Base-by-base conservation (phyloP, 1,284 basidiomycete genomes). In the Heterobasidion irregulare region DNA sequence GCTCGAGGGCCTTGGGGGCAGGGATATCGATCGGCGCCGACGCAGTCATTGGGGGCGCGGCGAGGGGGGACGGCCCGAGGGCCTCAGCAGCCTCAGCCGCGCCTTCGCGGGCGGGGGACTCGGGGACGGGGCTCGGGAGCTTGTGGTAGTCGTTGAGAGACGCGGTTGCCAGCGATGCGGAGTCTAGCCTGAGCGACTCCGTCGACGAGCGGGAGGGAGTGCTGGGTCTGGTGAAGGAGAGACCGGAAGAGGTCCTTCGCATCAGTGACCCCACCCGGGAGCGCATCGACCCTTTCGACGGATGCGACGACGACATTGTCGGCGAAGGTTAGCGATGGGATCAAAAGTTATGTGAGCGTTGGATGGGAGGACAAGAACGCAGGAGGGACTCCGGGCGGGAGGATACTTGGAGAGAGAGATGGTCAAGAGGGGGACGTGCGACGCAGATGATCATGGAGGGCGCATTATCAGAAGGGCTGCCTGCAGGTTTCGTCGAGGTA, bases 81-180 rank as follows among this genome's bases (percentile, higher is more conserved):
- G 48, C 48, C 58, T 34, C 64, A 59, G 45, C 66, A 45, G 8
- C n/a, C 8, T 18, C 41, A 12, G 38, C 51, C 46, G 58, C 78
- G n/a, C 70, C 75, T 18, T 79, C 78, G 16, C 76, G 71, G 9
- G 70, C 71, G 33, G 82, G 81, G 0, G 79, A 82, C 61, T 82
- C 80, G 1, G 75, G 70, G 56, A 82, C 82, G 7, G 82, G 80
- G 55, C 76, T 80, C 9, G 75, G 72, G 19, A 68, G 64, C 50
- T 59, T 65, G 47, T 53, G 47, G 18, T 59, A 54, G 60, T 55
- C 18, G 49, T 50, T 26, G 57, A 54, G 52, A 2, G 57, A 47
- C 3, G 55, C 50, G 8, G 59, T 56, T 50, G 59, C 50, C 32
- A 65, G 59, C 1, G 68, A 67, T 32, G 61, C 60, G 2, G 67